Percentiles rank a stretch among this genome's conserved stretches.
phyloP scores from a whole-genome alignment of 305 asterid genomes.

The Ilex paraguariensis region DNA sequence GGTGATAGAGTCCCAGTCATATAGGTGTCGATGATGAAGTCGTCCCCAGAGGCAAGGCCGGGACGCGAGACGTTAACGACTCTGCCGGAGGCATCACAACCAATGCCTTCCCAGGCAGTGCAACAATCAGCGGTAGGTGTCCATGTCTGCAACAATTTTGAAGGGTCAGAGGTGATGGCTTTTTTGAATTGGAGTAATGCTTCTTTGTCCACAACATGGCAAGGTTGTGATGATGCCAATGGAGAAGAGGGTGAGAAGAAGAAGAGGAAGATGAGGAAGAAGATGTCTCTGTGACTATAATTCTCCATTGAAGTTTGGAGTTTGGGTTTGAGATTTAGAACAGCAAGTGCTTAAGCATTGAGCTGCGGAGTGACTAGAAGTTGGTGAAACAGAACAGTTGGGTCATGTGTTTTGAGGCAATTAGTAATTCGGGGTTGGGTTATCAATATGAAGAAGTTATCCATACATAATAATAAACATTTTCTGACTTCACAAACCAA shows the following conservation, averaged over 20 bases:
- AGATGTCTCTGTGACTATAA: slow-evolving; percentile 7
- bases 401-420: too few species aligned
- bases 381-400: too few species aligned
- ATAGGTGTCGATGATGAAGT: slow-evolving; percentile 38
- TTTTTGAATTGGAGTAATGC: slow-evolving; percentile 50
- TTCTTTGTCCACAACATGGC: slow-evolving; percentile 43
- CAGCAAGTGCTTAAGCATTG: too few species aligned
- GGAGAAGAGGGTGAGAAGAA: slow-evolving; percentile 9
- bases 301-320: slow-evolving; percentile 18
- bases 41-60: slow-evolving; percentile 31
- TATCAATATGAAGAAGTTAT: too few species aligned
- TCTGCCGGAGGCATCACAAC: slow-evolving; percentile 40
- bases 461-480: too few species aligned
- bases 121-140: slow-evolving; percentile 54
- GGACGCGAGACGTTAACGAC: slow-evolving; percentile 50
- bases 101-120: slow-evolving; percentile 52
- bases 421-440: too few species aligned
- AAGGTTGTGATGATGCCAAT: slow-evolving; percentile 27
- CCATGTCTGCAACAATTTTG: slow-evolving; percentile 49
- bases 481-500: too few species aligned
- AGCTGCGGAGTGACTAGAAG: background rate
- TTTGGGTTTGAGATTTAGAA: background rate
- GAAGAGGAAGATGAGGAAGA: slow-evolving; percentile 19
- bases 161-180: slow-evolving; percentile 49
- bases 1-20: slow-evolving; percentile 58